Base-by-base conservation (phyloP, 2,329 filamentous ascomycete species). In the Ophiostoma himal-ulmi region DNA sequence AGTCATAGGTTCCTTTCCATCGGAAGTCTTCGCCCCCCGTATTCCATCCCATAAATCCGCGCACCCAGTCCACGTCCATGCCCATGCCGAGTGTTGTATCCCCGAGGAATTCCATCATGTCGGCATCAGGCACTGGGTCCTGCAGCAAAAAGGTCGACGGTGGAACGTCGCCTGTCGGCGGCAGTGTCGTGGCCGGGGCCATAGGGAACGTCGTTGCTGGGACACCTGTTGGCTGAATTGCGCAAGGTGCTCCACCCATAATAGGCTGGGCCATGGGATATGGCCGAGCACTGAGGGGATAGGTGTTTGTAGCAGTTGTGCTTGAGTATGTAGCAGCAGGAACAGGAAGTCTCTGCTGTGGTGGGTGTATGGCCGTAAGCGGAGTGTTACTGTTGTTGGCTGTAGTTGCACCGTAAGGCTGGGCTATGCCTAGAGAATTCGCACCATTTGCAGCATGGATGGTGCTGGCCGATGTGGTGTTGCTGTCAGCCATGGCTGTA, bases 21-120 rank as follows among this genome's bases (percentile, higher is more conserved):
- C 57, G 70, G 20, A 72, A 71, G 44, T 73, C 73, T 44, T 72
- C 41, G 1, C 69, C 66, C 3, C 72, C 62, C 2, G 70, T 14
- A 13, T 72, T 70, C 74, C 74, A 74, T 68, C 74, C 74, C 69
- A 74, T 67, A 36, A 74, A 72, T 13, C 39, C 41, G 8, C 64
- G 37, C 34, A 70, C 68, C 73, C 73, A 74, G 5, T 70, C 71
- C 70, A 71, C 69, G 22, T 70, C 66, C 6, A 67, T 30, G 11
- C 69, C 70, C 26, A 67, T 41, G 1, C 70, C 71, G 11, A 70
- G 57, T 10, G 67, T 60, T 11, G 30, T 67, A 22, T 73, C 70
- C 3, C 41, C 71, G 3, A 72, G 34, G 5, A 72, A 69, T 5
- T 66, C 54, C 3, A 69, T 68, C 71, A 72, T 71, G 26, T 72